Evolutionary conservation across 2,329 filamentous ascomycete genomes (phyloP).

Genomic region (Rosellinia necatrix): DNA sequence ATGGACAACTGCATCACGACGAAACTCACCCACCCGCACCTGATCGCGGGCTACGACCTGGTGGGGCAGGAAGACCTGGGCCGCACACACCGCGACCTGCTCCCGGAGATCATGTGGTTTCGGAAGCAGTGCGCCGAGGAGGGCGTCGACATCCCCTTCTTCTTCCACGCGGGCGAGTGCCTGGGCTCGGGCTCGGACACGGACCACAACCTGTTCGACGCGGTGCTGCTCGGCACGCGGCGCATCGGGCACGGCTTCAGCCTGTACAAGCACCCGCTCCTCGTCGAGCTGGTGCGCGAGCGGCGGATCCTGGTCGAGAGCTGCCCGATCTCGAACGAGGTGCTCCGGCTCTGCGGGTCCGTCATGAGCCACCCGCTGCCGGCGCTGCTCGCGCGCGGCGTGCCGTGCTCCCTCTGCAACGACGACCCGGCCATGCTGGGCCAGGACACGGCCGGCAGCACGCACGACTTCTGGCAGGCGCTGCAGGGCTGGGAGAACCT

Average conservation of each 20-base stretch:
- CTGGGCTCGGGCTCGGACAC: slow-evolving; percentile 77
- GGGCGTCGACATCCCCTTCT: slow-evolving; percentile 84
- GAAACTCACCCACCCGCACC: slow-evolving; percentile 77
- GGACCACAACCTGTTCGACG: slow-evolving; percentile 85
- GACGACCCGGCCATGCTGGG: slow-evolving; percentile 90
- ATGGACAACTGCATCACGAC: slow-evolving; percentile 89
- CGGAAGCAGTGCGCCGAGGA: slow-evolving; percentile 80
- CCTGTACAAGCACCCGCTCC: slow-evolving; percentile 86
- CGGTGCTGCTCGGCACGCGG: slow-evolving; percentile 81
- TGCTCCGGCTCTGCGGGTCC: slow-evolving; percentile 76
- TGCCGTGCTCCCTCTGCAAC: slow-evolving; percentile 83
- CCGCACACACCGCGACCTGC: slow-evolving; percentile 73
- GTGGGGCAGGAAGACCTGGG: slow-evolving; percentile 87
- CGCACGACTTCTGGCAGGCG: slow-evolving; percentile 93
- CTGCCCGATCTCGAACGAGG: slow-evolving; percentile 90
- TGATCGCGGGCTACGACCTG: slow-evolving; percentile 86
- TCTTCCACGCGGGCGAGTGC: slow-evolving; percentile 92
- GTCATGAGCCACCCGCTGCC: slow-evolving; percentile 82
- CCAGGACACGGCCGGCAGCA: slow-evolving; percentile 80
- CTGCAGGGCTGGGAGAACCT: slow-evolving; percentile 91
- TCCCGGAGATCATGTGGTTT: slow-evolving; percentile 93
- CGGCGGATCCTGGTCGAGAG: slow-evolving; percentile 86
- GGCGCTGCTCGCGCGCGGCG: slow-evolving; percentile 81
- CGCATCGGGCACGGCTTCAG: slow-evolving; percentile 90
- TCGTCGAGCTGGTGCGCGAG: slow-evolving; percentile 87